These are phyloP conservation scores for Leucosporidium yakuticum DNA, from an alignment of 768 basidiomycete species.

Conservation along the genomic window DNA sequence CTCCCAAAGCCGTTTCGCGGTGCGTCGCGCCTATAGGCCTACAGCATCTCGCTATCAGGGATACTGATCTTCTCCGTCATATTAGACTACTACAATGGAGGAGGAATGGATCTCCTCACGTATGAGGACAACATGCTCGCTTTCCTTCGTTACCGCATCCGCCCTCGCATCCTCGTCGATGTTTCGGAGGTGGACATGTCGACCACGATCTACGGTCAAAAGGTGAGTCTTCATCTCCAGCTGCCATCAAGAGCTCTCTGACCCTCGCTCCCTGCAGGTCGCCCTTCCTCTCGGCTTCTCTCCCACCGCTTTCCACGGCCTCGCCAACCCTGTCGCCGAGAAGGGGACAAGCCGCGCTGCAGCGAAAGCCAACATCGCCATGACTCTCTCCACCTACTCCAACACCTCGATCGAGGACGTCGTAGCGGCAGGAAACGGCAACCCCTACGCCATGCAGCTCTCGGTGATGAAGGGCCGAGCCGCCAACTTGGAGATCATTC, in stretches of 20 bases:
- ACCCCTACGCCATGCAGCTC: slow-evolving; percentile 24
- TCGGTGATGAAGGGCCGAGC: slow-evolving; percentile 12
- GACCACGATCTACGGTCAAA: slow-evolving; percentile 12
- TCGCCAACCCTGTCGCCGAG: slow-evolving; percentile 24
- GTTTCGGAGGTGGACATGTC: slow-evolving; percentile 17
- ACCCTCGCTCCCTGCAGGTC: slow-evolving; percentile 2
- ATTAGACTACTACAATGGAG: background rate
- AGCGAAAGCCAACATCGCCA: slow-evolving; percentile 4
- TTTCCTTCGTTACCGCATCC: slow-evolving; percentile 24
- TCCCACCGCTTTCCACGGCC: slow-evolving; percentile 21
- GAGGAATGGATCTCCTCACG: slow-evolving; percentile 2
- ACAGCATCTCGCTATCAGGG: background rate
- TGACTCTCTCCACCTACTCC: slow-evolving; percentile 23
- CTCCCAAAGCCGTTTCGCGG: slow-evolving; percentile 17
- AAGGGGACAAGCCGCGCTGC: slow-evolving; percentile 14
- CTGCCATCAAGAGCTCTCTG: background rate
- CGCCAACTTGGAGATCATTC: slow-evolving; percentile 2
- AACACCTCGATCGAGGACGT: slow-evolving; percentile 20
- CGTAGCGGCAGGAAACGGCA: slow-evolving; percentile 5
- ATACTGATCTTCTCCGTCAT: background rate
- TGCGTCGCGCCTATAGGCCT: background rate
- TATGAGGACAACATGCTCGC: slow-evolving; percentile 21
- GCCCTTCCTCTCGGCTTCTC: slow-evolving; percentile 23
- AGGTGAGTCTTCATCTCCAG: background rate
- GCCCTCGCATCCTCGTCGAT: slow-evolving; percentile 23